A percentile compares a stretch with the other conserved stretches of the same genome.
Conservation (phyloP, 2,329 filamentous ascomycete genomes). For the Hymenoscyphus scutula region DNA sequence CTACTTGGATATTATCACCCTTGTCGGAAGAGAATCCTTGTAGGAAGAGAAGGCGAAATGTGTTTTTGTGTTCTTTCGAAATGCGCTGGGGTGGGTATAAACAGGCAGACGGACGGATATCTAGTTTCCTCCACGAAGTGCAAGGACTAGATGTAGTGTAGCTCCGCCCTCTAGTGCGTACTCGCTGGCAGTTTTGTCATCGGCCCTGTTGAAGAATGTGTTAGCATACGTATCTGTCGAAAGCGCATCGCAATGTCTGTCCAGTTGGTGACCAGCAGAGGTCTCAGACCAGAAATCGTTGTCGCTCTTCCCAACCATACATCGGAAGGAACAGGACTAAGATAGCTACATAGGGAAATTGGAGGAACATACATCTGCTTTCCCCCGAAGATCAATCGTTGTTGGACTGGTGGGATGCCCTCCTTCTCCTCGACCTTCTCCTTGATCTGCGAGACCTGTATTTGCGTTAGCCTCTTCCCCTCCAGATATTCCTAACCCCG, state of each 20-base stretch:
- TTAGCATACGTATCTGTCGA: neutral
- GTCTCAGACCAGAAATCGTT: too few species aligned
- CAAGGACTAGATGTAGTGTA: constrained; percentile 92
- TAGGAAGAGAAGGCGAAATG: too few species aligned
- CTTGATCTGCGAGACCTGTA: constrained; percentile 95
- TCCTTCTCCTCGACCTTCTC: constrained; percentile 99
- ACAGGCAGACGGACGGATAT: neutral
- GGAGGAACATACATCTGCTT: constrained; percentile 80
- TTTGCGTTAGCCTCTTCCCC: neutral
- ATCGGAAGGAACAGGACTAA: too few species aligned
- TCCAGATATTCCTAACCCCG: neutral
- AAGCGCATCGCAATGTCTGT: neutral
- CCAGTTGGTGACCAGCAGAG: neutral
- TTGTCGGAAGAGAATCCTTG: too few species aligned
- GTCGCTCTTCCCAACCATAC: too few species aligned
- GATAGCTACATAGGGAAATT: neutral
- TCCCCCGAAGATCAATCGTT: constrained; percentile 91
- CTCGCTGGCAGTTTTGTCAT: constrained; percentile 89
- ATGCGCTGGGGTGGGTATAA: neutral
- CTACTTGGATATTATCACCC: too few species aligned
- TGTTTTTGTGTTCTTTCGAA: neutral
- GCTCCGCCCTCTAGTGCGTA: constrained; percentile 90
- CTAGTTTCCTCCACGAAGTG: constrained; percentile 71
- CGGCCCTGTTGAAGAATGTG: constrained; percentile 60
- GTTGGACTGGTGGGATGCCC: constrained; percentile 94